Base-by-base conservation (phyloP, 345 rosid species). In the Trapa incisa region DNA sequence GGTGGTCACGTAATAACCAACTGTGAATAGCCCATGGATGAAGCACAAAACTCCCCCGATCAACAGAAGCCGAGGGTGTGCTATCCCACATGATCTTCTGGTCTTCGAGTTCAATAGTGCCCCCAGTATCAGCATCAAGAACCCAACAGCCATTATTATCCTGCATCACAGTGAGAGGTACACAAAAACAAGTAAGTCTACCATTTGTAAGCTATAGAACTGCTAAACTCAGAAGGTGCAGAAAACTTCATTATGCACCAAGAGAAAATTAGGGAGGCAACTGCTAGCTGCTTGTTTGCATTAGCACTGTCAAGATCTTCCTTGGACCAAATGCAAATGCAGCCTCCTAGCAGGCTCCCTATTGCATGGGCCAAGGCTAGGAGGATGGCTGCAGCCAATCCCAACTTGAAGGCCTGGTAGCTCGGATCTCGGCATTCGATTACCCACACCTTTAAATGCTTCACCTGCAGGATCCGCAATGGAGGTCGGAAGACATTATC, bases 371-470 rank as follows among this genome's bases (percentile, higher is more conserved):
- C 87, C 16, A 87, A 69, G 12, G 47, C 80, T 50, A 92, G 68
- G 29, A 92, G 81, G 3, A 88, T 48, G 29, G 86, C 80, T 3
- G 96, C 96, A 4, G 96, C 88, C 74, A 92, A 36, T 6, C 93
- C 96, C 1, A 86, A 85, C 74, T 80, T 77, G 87, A 79, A 89
- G 33, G 98, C 98, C 54, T 83, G 63, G 33, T 69, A 38, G 72
- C 96, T 93, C 22, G 97, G 96, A 43, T 89, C 86, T 81, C 90
- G 81, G 39, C 97, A 93, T 75, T 85, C 94, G 42, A 88, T 84
- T 45, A 89, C 79, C 96, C 80, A 84, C 77, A 80, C 50, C 79
- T 76, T 88, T 75, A 83, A 71, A 72, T 90, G 96, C 73, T 80
- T 86, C 75, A 75, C 92, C 96, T 92, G 81, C 77, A 39, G 35